phyloP scores from a whole-genome alignment of 2,329 filamentous ascomycete genomes.

The Hypoxylon rubiginosum region DNA sequence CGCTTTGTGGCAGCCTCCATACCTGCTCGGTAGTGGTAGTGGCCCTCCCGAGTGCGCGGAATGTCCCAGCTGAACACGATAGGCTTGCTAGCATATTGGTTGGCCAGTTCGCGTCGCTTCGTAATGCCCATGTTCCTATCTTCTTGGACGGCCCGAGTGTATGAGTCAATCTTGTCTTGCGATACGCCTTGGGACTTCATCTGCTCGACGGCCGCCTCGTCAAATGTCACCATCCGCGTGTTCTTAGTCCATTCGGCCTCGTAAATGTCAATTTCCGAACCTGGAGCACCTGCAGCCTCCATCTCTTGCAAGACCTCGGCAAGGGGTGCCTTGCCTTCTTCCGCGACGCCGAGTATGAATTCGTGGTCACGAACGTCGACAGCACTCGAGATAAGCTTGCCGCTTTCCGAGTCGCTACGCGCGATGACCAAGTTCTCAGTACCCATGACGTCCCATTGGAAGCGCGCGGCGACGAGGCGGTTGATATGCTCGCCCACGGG shows the following conservation, averaged over 20 bases:
- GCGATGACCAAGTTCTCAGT: conserved; percentile 95
- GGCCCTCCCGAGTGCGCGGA: conserved; percentile 92
- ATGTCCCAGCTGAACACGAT: conserved; percentile 92
- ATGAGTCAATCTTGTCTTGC: conserved; percentile 74
- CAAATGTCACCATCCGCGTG: conserved; percentile 88
- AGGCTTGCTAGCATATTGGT: conserved; percentile 73
- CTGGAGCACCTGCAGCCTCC: conserved; percentile 83
- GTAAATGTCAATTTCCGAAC: conserved; percentile 85
- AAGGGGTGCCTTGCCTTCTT: conserved; percentile 80
- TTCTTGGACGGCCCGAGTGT: conserved; percentile 71
- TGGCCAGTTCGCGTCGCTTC: conserved; percentile 80
- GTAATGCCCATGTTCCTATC: conserved; percentile 83
- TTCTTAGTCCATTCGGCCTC: conserved; percentile 91
- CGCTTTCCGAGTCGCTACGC: conserved; percentile 94
- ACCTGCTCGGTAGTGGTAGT: conserved; percentile 89
- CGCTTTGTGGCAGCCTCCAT: conserved; percentile 92
- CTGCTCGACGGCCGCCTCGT: conserved; percentile 87
- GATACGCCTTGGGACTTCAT: conserved; percentile 75
- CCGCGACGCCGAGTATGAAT: conserved; percentile 90
- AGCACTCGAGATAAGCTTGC: conserved; percentile 88
- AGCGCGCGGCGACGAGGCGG: conserved; percentile 88
- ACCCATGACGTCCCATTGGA: conserved; percentile 99
- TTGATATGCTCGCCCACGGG: conserved; percentile 97
- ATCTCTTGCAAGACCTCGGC: conserved; percentile 91
- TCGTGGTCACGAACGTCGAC: conserved; percentile 97